phyloP scores from a whole-genome alignment of 208 protist species.

The Trypanosoma cruzi region DNA sequence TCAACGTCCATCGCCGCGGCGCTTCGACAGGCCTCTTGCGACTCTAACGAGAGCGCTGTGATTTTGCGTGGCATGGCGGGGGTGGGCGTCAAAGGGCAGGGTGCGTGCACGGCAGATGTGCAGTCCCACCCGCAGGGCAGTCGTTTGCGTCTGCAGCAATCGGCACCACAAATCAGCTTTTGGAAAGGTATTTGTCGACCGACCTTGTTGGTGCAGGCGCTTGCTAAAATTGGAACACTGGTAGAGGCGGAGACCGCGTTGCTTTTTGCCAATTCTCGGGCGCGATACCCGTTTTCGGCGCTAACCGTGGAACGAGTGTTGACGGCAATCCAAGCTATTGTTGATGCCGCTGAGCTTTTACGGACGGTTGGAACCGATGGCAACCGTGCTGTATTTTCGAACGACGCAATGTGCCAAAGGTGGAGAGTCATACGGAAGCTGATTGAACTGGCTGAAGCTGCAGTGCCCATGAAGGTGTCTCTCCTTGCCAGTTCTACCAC shows the following conservation, averaged over 20 bases:
- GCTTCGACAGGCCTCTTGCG: constrained; percentile 5
- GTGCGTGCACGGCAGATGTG: background rate
- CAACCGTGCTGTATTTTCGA: background rate
- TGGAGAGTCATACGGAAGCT: constrained; percentile 40
- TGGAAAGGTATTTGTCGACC: constrained; percentile 29
- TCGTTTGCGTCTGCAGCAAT: constrained; percentile 12
- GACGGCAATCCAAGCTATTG: constrained; percentile 22
- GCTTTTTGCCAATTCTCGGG: background rate
- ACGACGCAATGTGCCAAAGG: background rate
- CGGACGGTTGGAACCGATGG: background rate
- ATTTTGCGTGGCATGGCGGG: background rate
- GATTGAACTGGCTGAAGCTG: constrained; percentile 53
- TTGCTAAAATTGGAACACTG: constrained; percentile 29
- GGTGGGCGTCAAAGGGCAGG: background rate
- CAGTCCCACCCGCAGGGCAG: background rate
- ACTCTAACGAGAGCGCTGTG: background rate
- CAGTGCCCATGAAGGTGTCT: constrained; percentile 58
- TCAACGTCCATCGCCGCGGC: constrained; percentile 10
- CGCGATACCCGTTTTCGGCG: constrained; percentile 26
- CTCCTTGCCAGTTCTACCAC: background rate
- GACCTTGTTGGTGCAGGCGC: constrained; percentile 13
- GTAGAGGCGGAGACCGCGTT: constrained; percentile 17
- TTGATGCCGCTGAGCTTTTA: constrained; percentile 12
- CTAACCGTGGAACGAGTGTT: constrained; percentile 14
- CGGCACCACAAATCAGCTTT: constrained; percentile 21